Conservation (phyloP, 148 eudicot genomes). For the Camellia sinensis region DNA sequence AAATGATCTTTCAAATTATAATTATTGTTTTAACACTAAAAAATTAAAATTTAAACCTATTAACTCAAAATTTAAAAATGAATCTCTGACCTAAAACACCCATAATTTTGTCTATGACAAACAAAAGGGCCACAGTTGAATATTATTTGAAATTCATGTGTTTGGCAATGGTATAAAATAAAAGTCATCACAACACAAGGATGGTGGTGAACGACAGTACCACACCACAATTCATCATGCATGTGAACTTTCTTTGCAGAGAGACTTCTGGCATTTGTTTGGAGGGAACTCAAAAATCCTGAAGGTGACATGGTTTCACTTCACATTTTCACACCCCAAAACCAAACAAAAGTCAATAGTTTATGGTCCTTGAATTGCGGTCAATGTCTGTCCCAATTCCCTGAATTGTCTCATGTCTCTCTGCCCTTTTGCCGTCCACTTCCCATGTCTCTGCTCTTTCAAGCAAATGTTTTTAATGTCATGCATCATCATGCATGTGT, state of each 20-base stretch:
- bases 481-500: not conserved
- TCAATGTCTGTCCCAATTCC: constrained; percentile 2
- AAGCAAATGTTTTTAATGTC: not conserved
- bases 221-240: not conserved
- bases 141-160: too few species aligned
- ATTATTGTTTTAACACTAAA: too few species aligned
- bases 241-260: not conserved
- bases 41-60: too few species aligned
- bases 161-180: too few species aligned
- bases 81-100: too few species aligned
- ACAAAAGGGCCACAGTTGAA: too few species aligned
- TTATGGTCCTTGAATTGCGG: not conserved
- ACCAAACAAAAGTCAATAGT: not conserved
- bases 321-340: not conserved
- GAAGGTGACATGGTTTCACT: not conserved
- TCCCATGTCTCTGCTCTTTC: not conserved
- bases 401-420: not conserved
- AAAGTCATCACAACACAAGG: too few species aligned
- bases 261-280: too few species aligned
- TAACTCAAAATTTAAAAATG: too few species aligned
- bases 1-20: too few species aligned
- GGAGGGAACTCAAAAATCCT: not conserved
- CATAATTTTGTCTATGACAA: too few species aligned
- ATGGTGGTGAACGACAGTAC: not conserved
- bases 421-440: not conserved